Base-by-base conservation (phyloP, 2,329 filamentous ascomycete species). In the Fusarium sp. region DNA sequence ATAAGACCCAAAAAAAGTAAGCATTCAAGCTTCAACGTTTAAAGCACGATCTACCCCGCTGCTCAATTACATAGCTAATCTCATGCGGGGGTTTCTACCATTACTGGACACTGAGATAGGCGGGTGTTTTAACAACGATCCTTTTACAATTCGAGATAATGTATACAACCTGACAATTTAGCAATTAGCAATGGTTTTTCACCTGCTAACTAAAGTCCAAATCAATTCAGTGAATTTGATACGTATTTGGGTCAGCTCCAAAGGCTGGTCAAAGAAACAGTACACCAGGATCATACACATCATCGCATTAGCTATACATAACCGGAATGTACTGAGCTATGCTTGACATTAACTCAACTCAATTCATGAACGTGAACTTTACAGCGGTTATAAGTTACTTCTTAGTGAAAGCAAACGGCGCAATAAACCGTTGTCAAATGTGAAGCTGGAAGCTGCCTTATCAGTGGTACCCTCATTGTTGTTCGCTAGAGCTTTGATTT, bases 21-120 rank as follows among this genome's bases (percentile, higher is more conserved):
- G 49, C n/a, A 52, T 52, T 29, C 49, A 52, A 42, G 25, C 32
- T 52, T 41, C 49, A 52, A 42, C 34, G 24, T 52, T 10, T 42
- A 40, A 52, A 52, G 18, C 24, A 37, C 34, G 24, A 52, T 52
- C 49, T 52, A 42, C 49, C 49, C 49, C 49, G 24, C 49, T 41
- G 24, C 49, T 52, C 41, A 41, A 52, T 34, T 52, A 27, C 48
- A 52, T 41, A 11, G 27, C 34, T 42, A n/a, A 41, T 42, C 34
- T 42, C 49, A 42, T 52, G 49, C 49, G 49, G 49, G 55, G 47
- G 22, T 59, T 53, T 42, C 48, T 37, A 53, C 49, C 49, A 29
- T 25, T 20, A 13, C 14, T 52, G 11, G 27, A 49, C 10, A 37
- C 18, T 37, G 34, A 32, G 20, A 18, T 27, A 40, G n/a, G 32